Conservation (phyloP, 1,284 basidiomycete species). For the Rhodotorula mucilaginosa region DNA sequence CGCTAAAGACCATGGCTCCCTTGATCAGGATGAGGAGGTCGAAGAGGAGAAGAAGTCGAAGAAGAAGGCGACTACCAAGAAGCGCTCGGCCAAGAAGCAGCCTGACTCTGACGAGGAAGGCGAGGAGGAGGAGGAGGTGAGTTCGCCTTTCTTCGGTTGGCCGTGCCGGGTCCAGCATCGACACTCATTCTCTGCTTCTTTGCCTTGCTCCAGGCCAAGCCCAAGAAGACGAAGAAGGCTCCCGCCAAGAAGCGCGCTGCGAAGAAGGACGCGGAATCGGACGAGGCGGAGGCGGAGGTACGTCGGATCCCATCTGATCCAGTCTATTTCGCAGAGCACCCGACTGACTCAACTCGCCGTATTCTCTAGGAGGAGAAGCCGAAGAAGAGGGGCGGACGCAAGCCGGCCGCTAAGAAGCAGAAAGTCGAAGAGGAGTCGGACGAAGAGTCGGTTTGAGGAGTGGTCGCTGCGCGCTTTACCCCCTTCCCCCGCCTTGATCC, state of each 20-base stretch:
- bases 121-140: slow-evolving; percentile 7
- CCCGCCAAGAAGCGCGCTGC: slow-evolving; percentile 10
- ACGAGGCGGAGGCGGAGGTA: slow-evolving; percentile 5
- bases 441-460: background rate
- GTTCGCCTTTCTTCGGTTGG: background rate
- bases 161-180: background rate
- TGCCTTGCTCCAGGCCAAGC: too few species aligned
- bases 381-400: slow-evolving; percentile 16
- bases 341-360: too few species aligned
- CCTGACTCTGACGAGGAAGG: slow-evolving; percentile 4
- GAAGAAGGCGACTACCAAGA: slow-evolving; percentile 23
- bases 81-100: slow-evolving; percentile 12
- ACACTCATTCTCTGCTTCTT: background rate
- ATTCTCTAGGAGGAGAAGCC: slow-evolving; percentile 1
- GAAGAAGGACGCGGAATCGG: slow-evolving; percentile 2
- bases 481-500: background rate
- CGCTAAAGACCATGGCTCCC: too few species aligned
- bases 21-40: background rate
- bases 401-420: slow-evolving; percentile 5
- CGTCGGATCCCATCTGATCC: background rate
- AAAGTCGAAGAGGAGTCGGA: slow-evolving; percentile 19
- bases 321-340: too few species aligned
- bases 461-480: background rate
- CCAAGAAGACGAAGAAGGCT: slow-evolving; percentile 7
- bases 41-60: slow-evolving; percentile 11